Conservation (phyloP, 495 filamentous ascomycete species). For the Podospora pseudopauciseta region DNA sequence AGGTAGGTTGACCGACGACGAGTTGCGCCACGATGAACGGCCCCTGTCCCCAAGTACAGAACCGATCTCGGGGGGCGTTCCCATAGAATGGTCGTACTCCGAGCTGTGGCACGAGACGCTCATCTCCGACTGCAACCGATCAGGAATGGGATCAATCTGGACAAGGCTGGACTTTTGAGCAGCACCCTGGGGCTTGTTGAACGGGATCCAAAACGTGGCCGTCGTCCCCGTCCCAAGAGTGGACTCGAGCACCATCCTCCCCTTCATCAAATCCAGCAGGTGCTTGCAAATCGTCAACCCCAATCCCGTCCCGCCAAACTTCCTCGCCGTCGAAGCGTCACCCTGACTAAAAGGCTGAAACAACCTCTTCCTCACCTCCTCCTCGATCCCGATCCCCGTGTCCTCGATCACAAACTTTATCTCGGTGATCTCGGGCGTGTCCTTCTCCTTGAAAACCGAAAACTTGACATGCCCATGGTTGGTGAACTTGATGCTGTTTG, state of each 20-base stretch:
- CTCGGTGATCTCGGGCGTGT: constrained; percentile 46
- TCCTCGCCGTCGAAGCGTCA: constrained; percentile 69
- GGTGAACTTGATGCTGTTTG: constrained; percentile 88
- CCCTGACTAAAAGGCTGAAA: constrained; percentile 88
- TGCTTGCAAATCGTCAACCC: constrained; percentile 78
- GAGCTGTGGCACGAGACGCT: constrained; percentile 58
- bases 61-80: constrained; percentile 26
- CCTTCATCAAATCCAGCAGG: constrained; percentile 78
- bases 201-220: constrained; percentile 65
- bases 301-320: constrained; percentile 77
- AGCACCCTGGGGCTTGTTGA: constrained; percentile 49
- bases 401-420: constrained; percentile 68
- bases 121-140: constrained; percentile 59
- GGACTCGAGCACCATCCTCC: constrained; percentile 63
- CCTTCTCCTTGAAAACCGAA: constrained; percentile 44
- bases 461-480: constrained; percentile 64
- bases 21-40: constrained; percentile 30
- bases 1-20: constrained; percentile 33
- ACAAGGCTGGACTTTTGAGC: constrained; percentile 39
- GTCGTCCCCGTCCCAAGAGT: constrained; percentile 58
- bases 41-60: constrained; percentile 29
- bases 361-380: constrained; percentile 64
- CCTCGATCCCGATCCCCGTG: constrained; percentile 80
- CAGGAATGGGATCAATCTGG: constrained; percentile 54
- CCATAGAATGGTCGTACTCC: constrained; percentile 41